These are phyloP conservation scores for Spinellus fusiger DNA, from an alignment of 192 early-diverging fungal species.

Conservation along the genomic window DNA sequence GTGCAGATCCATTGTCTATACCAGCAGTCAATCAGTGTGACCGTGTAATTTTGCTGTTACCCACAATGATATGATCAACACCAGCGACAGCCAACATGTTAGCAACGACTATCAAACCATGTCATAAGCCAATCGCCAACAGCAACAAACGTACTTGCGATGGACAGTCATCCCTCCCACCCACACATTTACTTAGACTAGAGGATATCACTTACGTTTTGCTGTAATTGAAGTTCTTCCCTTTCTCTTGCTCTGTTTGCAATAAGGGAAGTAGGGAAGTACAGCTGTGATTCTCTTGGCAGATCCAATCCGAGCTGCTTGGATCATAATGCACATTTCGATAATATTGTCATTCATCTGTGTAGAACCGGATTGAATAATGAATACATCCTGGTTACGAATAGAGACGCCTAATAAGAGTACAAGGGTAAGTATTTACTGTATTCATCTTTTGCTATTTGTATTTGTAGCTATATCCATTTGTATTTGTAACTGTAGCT, in stretches of 20 bases:
- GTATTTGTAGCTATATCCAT: no score
- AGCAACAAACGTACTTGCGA: neutral
- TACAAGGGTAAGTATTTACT: neutral
- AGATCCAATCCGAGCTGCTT: slow-evolving; percentile 91
- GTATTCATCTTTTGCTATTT: no score
- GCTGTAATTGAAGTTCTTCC: slow-evolving; percentile 90
- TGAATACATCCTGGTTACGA: slow-evolving; percentile 94
- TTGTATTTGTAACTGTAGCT: neutral
- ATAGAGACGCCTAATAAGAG: slow-evolving; percentile 78
- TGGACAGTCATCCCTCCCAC: neutral
- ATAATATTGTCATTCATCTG: slow-evolving; percentile 97
- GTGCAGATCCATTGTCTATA: slow-evolving; percentile 90
- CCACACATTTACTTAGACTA: neutral
- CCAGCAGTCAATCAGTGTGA: neutral
- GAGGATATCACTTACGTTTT: slow-evolving; percentile 51
- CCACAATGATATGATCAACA: slow-evolving; percentile 63
- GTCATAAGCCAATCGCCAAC: neutral
- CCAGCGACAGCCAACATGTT: slow-evolving; percentile 95
- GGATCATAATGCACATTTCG: slow-evolving; percentile 97
- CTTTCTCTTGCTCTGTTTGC: slow-evolving; percentile 92
- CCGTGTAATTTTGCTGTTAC: neutral
- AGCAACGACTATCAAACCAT: slow-evolving; percentile 58
- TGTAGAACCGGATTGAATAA: slow-evolving; percentile 93
- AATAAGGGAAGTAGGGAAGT: slow-evolving; percentile 94
- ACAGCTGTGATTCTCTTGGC: slow-evolving; percentile 90